Evolutionary conservation across 805 yeast genomes (phyloP), one percentile per base, ranked within the genome.

Genomic region (Diddensiella caesifluorescens): DNA sequence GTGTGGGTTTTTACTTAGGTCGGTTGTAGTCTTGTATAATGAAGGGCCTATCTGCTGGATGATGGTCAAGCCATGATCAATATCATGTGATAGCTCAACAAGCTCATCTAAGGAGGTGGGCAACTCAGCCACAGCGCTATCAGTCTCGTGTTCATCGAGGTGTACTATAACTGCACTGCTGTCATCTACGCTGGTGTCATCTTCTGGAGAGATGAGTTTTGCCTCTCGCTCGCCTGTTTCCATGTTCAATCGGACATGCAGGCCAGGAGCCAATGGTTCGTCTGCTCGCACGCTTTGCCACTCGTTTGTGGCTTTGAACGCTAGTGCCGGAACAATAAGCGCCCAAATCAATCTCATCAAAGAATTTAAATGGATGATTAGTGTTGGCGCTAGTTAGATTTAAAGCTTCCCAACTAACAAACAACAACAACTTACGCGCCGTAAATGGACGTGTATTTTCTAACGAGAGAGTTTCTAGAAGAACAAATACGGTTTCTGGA

Each of bases 231-330:
- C 60, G 15, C 82, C 80, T 0, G 88, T 79, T n/a, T 80, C 85
- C 44, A 88, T 62, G 57, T 86, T 80, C 51, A 89, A 53, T 49
- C 85, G 69, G 9, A 88, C 76, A 59, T 84, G 89, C 25, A 84
- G 62, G 0, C 97, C 97, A 4, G 74, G 75, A 0, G 96, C 95
- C 3, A 89, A 70, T 5, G 73, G 70, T 54, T 86, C 95, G n/a
- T 80, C 87, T 36, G 74, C 80, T 50, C 64, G 69, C 4, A 89
- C 74, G 1, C 56, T 56, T 63, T 79, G 77, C 95, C 95, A 89
- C 49, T 82, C 75, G 1, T 56, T 47, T 0, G 79, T 62, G 1
- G 96, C 83, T 28, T 62, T 74, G 55, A 88, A 87, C 27, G 38
- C 27, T 9, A 23, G 7, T 23, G 12, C 27, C 12, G n/a, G n/a